Evolutionary conservation across 2,329 filamentous ascomycete species (phyloP).

Genomic region (Verticillium klebahnii): DNA sequence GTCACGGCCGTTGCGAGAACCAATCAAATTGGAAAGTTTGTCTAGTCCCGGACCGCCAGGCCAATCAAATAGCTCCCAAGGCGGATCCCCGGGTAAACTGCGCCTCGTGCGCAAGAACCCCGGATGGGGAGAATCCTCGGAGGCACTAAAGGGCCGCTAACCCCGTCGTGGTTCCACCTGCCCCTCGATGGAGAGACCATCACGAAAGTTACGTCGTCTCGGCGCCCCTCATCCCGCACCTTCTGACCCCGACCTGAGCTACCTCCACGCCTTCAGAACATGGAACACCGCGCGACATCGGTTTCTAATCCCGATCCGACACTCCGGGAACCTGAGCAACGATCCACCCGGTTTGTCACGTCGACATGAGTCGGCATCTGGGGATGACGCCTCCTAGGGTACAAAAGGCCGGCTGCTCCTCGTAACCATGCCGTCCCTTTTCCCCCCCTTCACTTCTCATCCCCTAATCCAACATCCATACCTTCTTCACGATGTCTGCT

Average conservation of each 20-base stretch:
- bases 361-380: not conserved
- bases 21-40: not conserved
- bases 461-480: not conserved
- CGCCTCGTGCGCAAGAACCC: not conserved
- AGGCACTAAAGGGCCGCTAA: not conserved
- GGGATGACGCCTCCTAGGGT: not conserved
- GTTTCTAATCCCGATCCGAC: not conserved
- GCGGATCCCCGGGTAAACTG: not conserved
- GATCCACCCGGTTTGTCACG: not conserved
- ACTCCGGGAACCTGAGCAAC: not conserved
- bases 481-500: not conserved
- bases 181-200: not conserved
- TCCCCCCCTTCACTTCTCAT: not conserved
- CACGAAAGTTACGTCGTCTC: not conserved
- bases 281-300: not conserved
- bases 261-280: not conserved
- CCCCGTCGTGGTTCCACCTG: not conserved
- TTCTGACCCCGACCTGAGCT: too few species aligned
- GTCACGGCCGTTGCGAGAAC: not conserved
- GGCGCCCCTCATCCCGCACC: not conserved
- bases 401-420: not conserved
- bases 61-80: not conserved
- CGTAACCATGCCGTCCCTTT: not conserved
- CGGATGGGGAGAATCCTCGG: conserved; percentile 1
- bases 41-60: not conserved